These are phyloP conservation scores for Athelia psychrophila DNA, from an alignment of 1,284 basidiomycete species.

Conservation along the genomic window DNA sequence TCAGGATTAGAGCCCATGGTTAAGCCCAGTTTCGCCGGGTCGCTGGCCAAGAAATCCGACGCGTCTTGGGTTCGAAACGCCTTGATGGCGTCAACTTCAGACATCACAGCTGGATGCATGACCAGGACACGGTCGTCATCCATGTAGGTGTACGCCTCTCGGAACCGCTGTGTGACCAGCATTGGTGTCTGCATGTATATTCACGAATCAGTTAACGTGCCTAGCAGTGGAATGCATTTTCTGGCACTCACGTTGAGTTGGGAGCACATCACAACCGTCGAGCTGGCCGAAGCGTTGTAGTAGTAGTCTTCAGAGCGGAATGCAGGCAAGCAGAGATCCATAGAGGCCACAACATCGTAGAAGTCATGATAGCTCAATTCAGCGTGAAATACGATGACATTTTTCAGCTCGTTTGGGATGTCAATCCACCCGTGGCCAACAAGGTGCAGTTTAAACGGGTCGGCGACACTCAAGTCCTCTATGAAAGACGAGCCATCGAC, in stretches of 20 bases:
- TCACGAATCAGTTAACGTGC: neutral
- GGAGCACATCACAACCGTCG: slow-evolving; percentile 33
- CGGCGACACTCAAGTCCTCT: slow-evolving; percentile 16
- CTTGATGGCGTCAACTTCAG: slow-evolving; percentile 31
- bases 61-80: slow-evolving; percentile 28
- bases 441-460: slow-evolving; percentile 29
- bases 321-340: slow-evolving; percentile 36
- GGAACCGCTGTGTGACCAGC: slow-evolving; percentile 31
- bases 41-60: slow-evolving; percentile 13
- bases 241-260: slow-evolving; percentile 29
- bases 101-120: slow-evolving; percentile 33
- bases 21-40: neutral
- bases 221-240: neutral
- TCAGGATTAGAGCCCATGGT: slow-evolving; percentile 6
- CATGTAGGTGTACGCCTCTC: slow-evolving; percentile 30
- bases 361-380: slow-evolving; percentile 30
- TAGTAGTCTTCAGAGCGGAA: slow-evolving; percentile 24
- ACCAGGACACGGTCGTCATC: slow-evolving; percentile 32
- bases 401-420: slow-evolving; percentile 28
- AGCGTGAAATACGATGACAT: slow-evolving; percentile 28
- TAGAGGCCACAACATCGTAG: slow-evolving; percentile 30
- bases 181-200: slow-evolving; percentile 31
- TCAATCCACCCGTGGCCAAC: slow-evolving; percentile 31
- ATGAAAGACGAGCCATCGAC: slow-evolving; percentile 22
- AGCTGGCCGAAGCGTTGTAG: slow-evolving; percentile 34